These are phyloP conservation scores for Austroboletus festivus DNA, from an alignment of 768 basidiomycete genomes.

Conservation along the genomic window DNA sequence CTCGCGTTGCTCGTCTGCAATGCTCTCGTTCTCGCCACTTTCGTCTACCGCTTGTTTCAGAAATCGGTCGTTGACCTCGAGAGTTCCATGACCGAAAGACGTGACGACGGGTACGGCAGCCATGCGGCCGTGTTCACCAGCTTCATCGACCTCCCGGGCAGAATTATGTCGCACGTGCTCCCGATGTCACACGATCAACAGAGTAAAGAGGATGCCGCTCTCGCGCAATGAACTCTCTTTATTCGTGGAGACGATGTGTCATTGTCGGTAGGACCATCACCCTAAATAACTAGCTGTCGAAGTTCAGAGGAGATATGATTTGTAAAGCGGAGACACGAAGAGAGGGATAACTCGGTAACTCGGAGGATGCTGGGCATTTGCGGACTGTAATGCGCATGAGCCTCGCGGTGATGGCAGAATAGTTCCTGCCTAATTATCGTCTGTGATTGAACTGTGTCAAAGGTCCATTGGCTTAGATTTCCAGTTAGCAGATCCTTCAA, in stretches of 20 bases:
- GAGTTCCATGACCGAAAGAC: neutral
- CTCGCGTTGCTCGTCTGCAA: conserved; percentile 22
- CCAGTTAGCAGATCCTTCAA: too few relatives aligned
- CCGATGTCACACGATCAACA: neutral
- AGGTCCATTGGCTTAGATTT: too few relatives aligned
- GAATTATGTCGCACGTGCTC: neutral
- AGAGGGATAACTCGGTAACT: too few relatives aligned
- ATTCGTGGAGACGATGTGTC: neutral
- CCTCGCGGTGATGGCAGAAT: too few relatives aligned
- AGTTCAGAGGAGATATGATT: too few relatives aligned
- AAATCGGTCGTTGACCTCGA: neutral
- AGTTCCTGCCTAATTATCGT: too few relatives aligned
- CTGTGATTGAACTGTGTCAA: too few relatives aligned
- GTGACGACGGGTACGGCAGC: too few relatives aligned
- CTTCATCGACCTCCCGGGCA: conserved; percentile 17
- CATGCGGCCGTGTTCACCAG: conserved; percentile 13
- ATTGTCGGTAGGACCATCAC: too few relatives aligned
- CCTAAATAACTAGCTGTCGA: too few relatives aligned
- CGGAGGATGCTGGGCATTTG: neutral
- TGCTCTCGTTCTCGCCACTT: conserved; percentile 17
- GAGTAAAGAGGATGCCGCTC: neutral
- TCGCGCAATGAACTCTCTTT: neutral
- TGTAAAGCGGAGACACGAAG: too few relatives aligned
- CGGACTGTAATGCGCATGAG: neutral
- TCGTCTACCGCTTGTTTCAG: conserved; percentile 14